phyloP scores from a whole-genome alignment of 1,139 yeast genomes.

The Wickerhamomyces sp. region DNA sequence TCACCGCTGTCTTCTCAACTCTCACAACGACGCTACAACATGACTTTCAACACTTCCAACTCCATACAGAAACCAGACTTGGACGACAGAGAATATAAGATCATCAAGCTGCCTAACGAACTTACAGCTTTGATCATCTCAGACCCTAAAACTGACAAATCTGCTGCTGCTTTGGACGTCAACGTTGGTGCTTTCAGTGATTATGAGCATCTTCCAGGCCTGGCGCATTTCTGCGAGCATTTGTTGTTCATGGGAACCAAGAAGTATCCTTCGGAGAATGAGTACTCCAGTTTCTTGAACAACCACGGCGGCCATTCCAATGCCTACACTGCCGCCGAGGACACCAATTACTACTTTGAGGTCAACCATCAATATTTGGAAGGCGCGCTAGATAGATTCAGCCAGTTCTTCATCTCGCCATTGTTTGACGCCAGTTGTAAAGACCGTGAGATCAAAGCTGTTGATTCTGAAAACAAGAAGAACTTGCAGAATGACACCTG shows the following conservation, averaged over 20 bases:
- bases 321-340: conserved; percentile 86
- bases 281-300: conserved; percentile 71
- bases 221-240: conserved; percentile 97
- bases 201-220: conserved; percentile 67
- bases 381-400: conserved; percentile 88
- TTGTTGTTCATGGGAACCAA: conserved; percentile 93
- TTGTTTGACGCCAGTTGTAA: conserved; percentile 76
- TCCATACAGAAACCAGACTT: conserved; percentile 51
- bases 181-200: conserved; percentile 88
- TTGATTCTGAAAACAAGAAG: conserved; percentile 92
- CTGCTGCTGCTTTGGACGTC: conserved; percentile 92
- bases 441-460: conserved; percentile 91
- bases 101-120: conserved; percentile 60
- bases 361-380: conserved; percentile 68
- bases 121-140: conserved; percentile 73
- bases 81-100: conserved; percentile 73
- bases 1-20: no score
- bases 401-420: conserved; percentile 88
- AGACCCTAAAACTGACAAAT: conserved; percentile 81
- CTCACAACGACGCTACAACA: no score
- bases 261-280: conserved; percentile 89
- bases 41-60: conserved; percentile 21
- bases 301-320: conserved; percentile 65
- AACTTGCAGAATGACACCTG: conserved; percentile 85
- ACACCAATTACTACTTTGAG: conserved; percentile 89